Evolutionary conservation across 345 rosid species (phyloP).

Genomic region (Punica granatum): DNA sequence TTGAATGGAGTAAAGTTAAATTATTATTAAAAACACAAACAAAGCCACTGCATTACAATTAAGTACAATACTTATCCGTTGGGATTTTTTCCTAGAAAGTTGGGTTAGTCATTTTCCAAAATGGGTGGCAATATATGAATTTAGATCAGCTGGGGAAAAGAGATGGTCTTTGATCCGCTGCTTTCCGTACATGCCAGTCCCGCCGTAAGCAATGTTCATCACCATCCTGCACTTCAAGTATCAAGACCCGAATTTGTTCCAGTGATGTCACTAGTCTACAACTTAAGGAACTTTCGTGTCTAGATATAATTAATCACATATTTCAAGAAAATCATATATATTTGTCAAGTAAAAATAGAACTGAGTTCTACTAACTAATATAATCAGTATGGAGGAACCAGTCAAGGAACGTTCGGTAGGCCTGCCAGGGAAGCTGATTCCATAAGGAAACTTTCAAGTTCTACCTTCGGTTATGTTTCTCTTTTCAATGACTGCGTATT

Average conservation of each 20-base stretch:
- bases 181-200: constrained; percentile 27
- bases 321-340: neutral
- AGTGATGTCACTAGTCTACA: neutral
- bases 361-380: too few relatives aligned
- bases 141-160: constrained; percentile 7
- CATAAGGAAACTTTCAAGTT: constrained; percentile 54
- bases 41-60: too few relatives aligned
- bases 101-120: constrained; percentile 28
- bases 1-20: too few relatives aligned
- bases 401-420: constrained; percentile 58
- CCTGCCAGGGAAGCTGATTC: constrained; percentile 40
- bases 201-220: constrained; percentile 35
- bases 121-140: constrained; percentile 16
- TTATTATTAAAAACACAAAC: too few relatives aligned
- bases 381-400: constrained; percentile 53
- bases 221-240: constrained; percentile 7
- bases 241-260: neutral
- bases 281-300: neutral
- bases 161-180: neutral
- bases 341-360: too few relatives aligned
- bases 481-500: constrained; percentile 56
- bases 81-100: neutral
- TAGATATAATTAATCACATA: neutral
- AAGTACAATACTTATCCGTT: too few relatives aligned
- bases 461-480: constrained; percentile 17